A percentile compares a stretch with the other conserved stretches of the same genome.
Conservation (phyloP, 1,139 yeast genomes). For the Eremothecium coryli region DNA sequence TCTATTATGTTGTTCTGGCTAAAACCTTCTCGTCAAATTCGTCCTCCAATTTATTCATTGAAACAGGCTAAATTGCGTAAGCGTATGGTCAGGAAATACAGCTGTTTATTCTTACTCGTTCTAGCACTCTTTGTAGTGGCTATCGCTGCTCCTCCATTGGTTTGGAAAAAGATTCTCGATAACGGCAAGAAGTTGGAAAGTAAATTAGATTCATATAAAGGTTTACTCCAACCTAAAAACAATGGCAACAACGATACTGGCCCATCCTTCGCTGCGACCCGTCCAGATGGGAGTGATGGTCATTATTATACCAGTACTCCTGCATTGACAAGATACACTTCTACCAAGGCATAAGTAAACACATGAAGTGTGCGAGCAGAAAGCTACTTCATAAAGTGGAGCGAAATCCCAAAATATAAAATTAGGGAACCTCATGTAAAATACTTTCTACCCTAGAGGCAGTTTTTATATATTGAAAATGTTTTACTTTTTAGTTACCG, state of each 20-base stretch:
- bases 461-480: no score
- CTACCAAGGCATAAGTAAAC: no score
- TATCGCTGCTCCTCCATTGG: constrained; percentile 90
- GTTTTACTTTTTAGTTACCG: no score
- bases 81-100: constrained; percentile 96
- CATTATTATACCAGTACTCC: no score
- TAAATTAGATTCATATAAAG: constrained; percentile 35
- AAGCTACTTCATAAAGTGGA: no score
- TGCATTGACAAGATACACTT: no score
- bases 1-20: constrained; percentile 98
- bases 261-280: no score
- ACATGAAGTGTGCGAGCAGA: no score
- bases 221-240: constrained; percentile 81
- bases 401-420: no score
- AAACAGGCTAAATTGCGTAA: constrained; percentile 96
- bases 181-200: constrained; percentile 18
- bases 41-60: constrained; percentile 97
- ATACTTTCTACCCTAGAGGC: no score
- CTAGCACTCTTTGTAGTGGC: constrained; percentile 62
- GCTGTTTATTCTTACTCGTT: constrained; percentile 67
- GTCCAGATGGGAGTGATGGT: no score
- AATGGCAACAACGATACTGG: constrained; percentile 79
- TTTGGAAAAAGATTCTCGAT: constrained; percentile 35
- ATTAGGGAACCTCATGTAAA: no score
- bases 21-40: constrained; percentile 93